Evolutionary conservation across 192 early-diverging fungal genomes (phyloP).

Genomic region (Gaertneriomyces sp.): DNA sequence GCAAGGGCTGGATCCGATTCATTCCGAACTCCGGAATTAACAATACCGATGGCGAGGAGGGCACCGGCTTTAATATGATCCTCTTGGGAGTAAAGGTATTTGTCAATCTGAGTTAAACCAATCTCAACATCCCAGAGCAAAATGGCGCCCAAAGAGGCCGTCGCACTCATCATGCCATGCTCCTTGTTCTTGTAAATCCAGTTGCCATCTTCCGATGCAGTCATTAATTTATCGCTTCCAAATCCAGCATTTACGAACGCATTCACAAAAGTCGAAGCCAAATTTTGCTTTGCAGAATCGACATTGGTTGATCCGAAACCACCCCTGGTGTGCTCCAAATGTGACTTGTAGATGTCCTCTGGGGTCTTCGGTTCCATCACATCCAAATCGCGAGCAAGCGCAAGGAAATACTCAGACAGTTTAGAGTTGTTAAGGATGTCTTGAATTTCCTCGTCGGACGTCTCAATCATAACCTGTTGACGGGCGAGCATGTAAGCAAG

Average conservation of each 20-base stretch:
- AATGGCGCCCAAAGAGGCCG: conserved; percentile 91
- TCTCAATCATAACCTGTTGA: conserved; percentile 76
- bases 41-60: conserved; percentile 87
- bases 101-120: conserved; percentile 89
- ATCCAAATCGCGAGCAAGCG: conserved; percentile 87
- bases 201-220: conserved; percentile 64
- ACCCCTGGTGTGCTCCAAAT: conserved; percentile 83
- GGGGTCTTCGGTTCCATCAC: conserved; percentile 93
- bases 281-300: conserved; percentile 92
- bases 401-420: conserved; percentile 82
- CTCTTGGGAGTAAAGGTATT: conserved; percentile 86
- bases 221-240: conserved; percentile 89
- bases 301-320: conserved; percentile 62
- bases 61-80: conserved; percentile 92
- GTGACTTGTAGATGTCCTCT: conserved; percentile 97
- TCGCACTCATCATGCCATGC: conserved; percentile 89
- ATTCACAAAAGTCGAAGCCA: conserved; percentile 97
- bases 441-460: conserved; percentile 74
- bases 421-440: conserved; percentile 88
- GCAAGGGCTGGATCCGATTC: conserved; percentile 90
- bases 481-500: conserved; percentile 90
- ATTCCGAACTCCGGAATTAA: conserved; percentile 84
- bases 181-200: conserved; percentile 99
- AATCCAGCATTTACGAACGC: conserved; percentile 99
- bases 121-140: conserved; percentile 92